phyloP scores from a whole-genome alignment of 2,329 filamentous ascomycete genomes.

The Alternaria brassicae region DNA sequence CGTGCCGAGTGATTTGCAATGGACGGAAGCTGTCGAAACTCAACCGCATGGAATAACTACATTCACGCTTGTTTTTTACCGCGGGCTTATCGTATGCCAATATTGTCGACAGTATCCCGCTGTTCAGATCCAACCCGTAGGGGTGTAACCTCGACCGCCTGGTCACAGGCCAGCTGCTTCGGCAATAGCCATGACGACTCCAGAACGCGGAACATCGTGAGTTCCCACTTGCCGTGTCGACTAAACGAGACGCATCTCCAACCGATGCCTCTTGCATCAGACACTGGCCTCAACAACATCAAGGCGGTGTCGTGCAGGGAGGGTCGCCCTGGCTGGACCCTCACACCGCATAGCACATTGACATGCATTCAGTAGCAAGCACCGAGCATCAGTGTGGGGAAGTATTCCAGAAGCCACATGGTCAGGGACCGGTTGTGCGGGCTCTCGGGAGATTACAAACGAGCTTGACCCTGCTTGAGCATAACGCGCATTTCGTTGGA shows the following conservation, averaged over 20 bases:
- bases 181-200: slow-evolving; percentile 35
- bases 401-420: slow-evolving; percentile 35
- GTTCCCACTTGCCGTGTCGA: slow-evolving; percentile 44
- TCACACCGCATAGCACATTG: slow-evolving; percentile 31
- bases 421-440: slow-evolving; percentile 42
- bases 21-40: slow-evolving; percentile 11
- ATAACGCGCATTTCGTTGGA: slow-evolving; percentile 43
- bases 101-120: slow-evolving; percentile 10
- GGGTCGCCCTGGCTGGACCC: slow-evolving; percentile 32
- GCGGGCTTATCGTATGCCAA: slow-evolving; percentile 13
- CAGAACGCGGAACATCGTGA: slow-evolving; percentile 39
- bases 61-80: slow-evolving; percentile 12
- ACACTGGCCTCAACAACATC: slow-evolving; percentile 23
- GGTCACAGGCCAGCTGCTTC: slow-evolving; percentile 24
- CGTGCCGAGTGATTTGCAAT: slow-evolving; percentile 12
- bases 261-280: slow-evolving; percentile 16
- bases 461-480: slow-evolving; percentile 35
- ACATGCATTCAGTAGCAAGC: slow-evolving; percentile 27
- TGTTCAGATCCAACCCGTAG: slow-evolving; percentile 20
- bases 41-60: slow-evolving; percentile 7
- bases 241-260: slow-evolving; percentile 35
- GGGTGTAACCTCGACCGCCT: slow-evolving; percentile 29
- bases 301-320: slow-evolving; percentile 27
- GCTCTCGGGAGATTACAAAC: slow-evolving; percentile 40
- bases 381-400: slow-evolving; percentile 43